Conservation (phyloP, 495 filamentous ascomycete genomes). For the Bombardia bombarda region DNA sequence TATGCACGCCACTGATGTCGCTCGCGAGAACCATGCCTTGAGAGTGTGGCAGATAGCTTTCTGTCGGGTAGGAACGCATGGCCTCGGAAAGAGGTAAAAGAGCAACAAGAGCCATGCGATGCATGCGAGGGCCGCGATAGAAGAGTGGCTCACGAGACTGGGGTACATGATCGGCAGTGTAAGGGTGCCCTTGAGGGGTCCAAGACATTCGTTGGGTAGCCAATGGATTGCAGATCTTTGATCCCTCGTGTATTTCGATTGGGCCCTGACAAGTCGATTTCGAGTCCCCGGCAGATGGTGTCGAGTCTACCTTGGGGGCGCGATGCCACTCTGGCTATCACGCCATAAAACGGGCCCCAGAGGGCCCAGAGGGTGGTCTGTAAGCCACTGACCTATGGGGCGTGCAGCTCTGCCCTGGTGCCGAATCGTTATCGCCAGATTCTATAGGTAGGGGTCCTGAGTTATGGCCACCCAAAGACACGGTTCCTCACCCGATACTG, state of each 20-base stretch:
- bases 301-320: too few relatives aligned
- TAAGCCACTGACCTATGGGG: not conserved
- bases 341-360: not conserved
- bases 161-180: too few relatives aligned
- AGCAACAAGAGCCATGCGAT: not conserved
- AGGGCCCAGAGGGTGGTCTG: not conserved
- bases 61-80: slow-evolving; percentile 2
- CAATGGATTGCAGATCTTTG: not conserved
- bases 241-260: not conserved
- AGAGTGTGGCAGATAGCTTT: too few relatives aligned
- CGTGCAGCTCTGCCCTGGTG: not conserved
- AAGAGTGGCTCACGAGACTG: not conserved
- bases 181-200: too few relatives aligned
- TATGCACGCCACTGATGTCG: too few relatives aligned
- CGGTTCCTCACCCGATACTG: too few relatives aligned
- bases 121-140: not conserved
- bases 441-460: not conserved
- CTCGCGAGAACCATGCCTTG: too few relatives aligned
- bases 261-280: not conserved
- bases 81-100: not conserved
- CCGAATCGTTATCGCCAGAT: not conserved
- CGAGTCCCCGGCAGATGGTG: not conserved
- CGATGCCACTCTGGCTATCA: too few relatives aligned
- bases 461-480: not conserved
- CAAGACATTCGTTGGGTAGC: not conserved